Conservation (phyloP, 768 basidiomycete genomes). For the Rhodotorula taiwanensis region DNA sequence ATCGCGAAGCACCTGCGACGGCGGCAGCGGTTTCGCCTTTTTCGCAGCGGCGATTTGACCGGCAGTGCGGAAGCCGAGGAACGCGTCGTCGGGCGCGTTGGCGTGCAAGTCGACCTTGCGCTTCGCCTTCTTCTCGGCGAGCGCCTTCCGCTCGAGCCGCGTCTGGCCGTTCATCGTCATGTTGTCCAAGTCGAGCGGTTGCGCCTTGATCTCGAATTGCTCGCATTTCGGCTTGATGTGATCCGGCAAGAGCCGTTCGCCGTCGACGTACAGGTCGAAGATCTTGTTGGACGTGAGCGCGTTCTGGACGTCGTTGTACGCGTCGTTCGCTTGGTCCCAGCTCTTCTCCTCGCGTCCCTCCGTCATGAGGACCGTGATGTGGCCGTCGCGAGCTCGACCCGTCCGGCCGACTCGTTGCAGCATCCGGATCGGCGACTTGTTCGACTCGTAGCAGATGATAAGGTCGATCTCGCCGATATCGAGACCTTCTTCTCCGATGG, state of each 20-base stretch:
- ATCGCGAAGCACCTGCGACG: constrained; percentile 20
- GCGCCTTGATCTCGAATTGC: constrained; percentile 33
- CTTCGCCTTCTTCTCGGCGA: constrained; percentile 31
- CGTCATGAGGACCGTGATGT: constrained; percentile 83
- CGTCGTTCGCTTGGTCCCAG: constrained; percentile 76
- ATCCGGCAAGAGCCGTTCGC: constrained; percentile 73
- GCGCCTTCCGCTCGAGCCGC: constrained; percentile 13
- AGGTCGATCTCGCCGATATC: constrained; percentile 97
- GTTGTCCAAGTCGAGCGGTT: constrained; percentile 16
- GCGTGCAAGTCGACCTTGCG: constrained; percentile 50
- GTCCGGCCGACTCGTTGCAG: constrained; percentile 93
- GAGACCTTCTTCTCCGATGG: constrained; percentile 94
- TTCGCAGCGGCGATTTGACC: constrained; percentile 53
- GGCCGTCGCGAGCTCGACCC: constrained; percentile 80
- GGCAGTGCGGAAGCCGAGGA: constrained; percentile 64
- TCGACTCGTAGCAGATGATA: constrained; percentile 92
- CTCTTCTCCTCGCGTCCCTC: constrained; percentile 85
- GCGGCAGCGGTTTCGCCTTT: constrained; percentile 21
- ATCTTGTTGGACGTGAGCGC: constrained; percentile 71
- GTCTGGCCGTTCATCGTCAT: constrained; percentile 34
- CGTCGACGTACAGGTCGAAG: constrained; percentile 88
- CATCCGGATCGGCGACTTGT: constrained; percentile 94
- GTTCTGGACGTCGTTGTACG: constrained; percentile 81
- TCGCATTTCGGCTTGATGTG: constrained; percentile 51
- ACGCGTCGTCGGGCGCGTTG: constrained; percentile 69